These are phyloP conservation scores for Lachancea mirantina DNA, from an alignment of 805 yeast species.

Conservation along the genomic window DNA sequence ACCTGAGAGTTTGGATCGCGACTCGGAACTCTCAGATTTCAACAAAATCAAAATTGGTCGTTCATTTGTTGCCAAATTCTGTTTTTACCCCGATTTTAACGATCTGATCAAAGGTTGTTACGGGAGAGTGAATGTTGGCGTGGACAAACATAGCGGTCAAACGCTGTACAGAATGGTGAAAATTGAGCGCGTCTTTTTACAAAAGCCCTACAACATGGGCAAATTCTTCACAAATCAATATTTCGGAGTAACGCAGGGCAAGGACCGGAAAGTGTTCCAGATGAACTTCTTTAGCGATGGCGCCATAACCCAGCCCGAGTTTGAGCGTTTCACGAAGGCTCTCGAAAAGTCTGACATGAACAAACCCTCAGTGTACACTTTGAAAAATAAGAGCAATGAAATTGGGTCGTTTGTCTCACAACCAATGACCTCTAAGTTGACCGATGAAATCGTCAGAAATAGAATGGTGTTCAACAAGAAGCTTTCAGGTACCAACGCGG, in stretches of 20 bases:
- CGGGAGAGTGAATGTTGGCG: slow-evolving; percentile 78
- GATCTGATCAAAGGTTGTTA: slow-evolving; percentile 63
- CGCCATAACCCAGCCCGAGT: slow-evolving; percentile 63
- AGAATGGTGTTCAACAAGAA: slow-evolving; percentile 58
- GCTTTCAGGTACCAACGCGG: slow-evolving; percentile 63
- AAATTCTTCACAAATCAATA: slow-evolving; percentile 47
- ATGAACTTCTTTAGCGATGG: slow-evolving; percentile 77
- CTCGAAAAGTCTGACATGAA: slow-evolving; percentile 45
- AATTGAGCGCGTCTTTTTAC: slow-evolving; percentile 55
- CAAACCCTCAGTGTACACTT: slow-evolving; percentile 53
- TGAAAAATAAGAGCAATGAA: slow-evolving; percentile 57
- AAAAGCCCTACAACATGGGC: slow-evolving; percentile 45
- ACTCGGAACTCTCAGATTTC: slow-evolving; percentile 54
- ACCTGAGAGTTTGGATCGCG: slow-evolving; percentile 34
- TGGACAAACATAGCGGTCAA: slow-evolving; percentile 51
- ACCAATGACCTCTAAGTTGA: slow-evolving; percentile 63
- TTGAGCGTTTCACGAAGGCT: slow-evolving; percentile 56
- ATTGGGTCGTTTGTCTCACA: slow-evolving; percentile 56
- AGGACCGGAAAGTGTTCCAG: slow-evolving; percentile 64
- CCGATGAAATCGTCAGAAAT: slow-evolving; percentile 68
- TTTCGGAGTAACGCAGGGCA: slow-evolving; percentile 77
- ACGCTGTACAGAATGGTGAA: slow-evolving; percentile 78
- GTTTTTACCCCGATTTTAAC: slow-evolving; percentile 77
- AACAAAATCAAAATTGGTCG: slow-evolving; percentile 75
- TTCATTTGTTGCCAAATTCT: slow-evolving; percentile 61